Percentiles rank a stretch among this genome's conserved stretches.
Conservation (phyloP, 1,284 basidiomycete genomes). For the Ceratobasidium theobromae region DNA sequence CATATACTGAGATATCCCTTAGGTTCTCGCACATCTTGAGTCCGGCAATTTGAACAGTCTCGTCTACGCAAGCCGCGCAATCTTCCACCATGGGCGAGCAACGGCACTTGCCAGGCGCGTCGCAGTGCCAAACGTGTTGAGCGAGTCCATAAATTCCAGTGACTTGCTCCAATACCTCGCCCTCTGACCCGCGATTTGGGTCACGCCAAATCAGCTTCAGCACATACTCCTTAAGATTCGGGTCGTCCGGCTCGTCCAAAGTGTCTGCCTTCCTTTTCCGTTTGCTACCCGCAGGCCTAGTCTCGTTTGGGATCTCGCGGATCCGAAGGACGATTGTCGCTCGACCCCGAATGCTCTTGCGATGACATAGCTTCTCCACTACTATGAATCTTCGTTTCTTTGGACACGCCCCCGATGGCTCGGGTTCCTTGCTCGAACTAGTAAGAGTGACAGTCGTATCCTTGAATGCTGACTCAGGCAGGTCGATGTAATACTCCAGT, state of each 20-base stretch:
- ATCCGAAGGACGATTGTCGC: conserved; percentile 20
- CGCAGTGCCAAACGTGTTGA: conserved; percentile 13
- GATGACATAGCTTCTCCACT: conserved; percentile 11
- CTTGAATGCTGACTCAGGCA: too few species aligned
- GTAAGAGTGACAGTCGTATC: too few species aligned
- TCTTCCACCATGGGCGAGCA: neutral
- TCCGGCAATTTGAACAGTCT: neutral
- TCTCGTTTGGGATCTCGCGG: neutral
- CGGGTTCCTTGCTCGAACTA: neutral
- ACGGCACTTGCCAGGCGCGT: neutral
- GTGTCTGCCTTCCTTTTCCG: too few species aligned
- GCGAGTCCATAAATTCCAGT: neutral
- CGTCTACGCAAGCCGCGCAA: neutral
- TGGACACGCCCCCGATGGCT: neutral
- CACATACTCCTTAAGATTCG: neutral
- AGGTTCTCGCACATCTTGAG: neutral
- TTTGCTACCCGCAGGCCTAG: too few species aligned
- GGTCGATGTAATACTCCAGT: conserved; percentile 3
- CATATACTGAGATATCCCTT: neutral
- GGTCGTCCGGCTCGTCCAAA: neutral
- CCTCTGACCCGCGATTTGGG: neutral
- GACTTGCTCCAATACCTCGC: neutral
- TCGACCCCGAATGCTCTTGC: conserved; percentile 9
- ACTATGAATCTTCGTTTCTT: neutral
- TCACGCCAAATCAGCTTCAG: conserved; percentile 25